A percentile compares a stretch with the other conserved stretches of the same genome.
Conservation (phyloP, 345 rosid genomes). For the Rubroshorea leprosula region DNA sequence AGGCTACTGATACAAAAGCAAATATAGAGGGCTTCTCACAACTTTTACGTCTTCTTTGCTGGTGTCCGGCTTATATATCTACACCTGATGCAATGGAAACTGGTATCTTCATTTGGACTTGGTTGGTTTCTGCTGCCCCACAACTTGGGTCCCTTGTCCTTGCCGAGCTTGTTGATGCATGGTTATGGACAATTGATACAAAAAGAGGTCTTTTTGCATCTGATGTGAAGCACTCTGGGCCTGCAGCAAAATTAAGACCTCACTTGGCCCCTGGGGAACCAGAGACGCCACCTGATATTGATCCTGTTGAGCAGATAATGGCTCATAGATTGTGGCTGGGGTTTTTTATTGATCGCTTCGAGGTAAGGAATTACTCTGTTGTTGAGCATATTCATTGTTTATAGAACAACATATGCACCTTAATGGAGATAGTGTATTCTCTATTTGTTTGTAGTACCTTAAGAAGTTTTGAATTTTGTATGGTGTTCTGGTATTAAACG, state of each 20-base stretch:
- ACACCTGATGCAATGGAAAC: conserved; percentile 96
- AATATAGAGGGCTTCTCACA: conserved; percentile 90
- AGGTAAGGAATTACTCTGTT: conserved; percentile 71
- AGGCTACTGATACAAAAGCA: conserved; percentile 73
- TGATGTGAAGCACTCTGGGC: conserved; percentile 76
- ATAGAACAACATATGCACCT: too few species aligned
- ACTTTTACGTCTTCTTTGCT: conserved; percentile 92
- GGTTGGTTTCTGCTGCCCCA: conserved; percentile 99
- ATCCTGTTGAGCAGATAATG: conserved; percentile 87
- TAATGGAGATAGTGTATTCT: too few species aligned
- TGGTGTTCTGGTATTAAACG: too few species aligned
- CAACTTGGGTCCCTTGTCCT: conserved; percentile 88
- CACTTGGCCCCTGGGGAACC: conserved; percentile 97
- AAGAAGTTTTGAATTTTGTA: too few species aligned
- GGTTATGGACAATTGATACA: conserved; percentile 99
- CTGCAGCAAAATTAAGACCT: conserved; percentile 91
- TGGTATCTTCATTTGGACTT: conserved; percentile 95
- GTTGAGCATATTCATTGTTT: too few species aligned
- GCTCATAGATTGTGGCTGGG: conserved; percentile 98
- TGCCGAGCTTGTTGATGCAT: conserved; percentile 99
- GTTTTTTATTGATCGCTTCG: conserved; percentile 92
- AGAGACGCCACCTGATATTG: conserved; percentile 52
- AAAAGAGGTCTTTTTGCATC: conserved; percentile 96
- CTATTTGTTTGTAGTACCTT: background rate
- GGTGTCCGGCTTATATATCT: conserved; percentile 99